phyloP scores from a whole-genome alignment of 495 filamentous ascomycete genomes.

The Neurospora cerealis region DNA sequence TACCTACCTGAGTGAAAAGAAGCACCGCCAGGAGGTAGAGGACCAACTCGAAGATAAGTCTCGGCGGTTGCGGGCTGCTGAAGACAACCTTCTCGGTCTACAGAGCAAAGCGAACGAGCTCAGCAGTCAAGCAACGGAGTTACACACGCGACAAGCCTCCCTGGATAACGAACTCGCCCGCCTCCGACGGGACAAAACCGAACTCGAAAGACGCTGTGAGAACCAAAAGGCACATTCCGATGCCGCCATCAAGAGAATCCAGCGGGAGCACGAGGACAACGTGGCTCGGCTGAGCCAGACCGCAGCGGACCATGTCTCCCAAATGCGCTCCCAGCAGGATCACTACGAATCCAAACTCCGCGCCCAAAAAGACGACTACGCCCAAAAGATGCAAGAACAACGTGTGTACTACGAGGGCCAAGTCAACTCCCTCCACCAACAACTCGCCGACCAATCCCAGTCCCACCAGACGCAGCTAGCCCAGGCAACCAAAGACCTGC shows the following conservation, averaged over 20 bases:
- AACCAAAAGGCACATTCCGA: neutral
- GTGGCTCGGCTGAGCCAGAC: neutral
- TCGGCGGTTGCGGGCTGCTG: neutral
- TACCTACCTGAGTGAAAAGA: rapidly evolving
- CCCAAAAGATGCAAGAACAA: neutral
- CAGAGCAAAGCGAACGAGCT: neutral
- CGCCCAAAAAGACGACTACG: neutral
- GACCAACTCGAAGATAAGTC: neutral
- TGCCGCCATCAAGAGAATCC: neutral
- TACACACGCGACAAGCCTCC: too few species aligned
- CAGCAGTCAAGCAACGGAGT: too few species aligned
- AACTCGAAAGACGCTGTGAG: neutral
- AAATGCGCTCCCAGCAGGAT: neutral
- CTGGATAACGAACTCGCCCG: neutral
- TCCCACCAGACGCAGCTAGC: neutral
- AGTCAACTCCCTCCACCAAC: neutral
- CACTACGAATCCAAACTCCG: neutral
- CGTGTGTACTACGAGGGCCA: neutral
- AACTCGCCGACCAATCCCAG: neutral
- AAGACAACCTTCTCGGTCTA: neutral
- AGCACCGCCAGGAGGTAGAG: neutral
- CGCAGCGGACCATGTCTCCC: neutral
- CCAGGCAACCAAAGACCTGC: neutral
- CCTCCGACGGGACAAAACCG: neutral
- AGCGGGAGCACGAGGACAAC: rapidly evolving